Base-by-base conservation (phyloP, 2,329 filamentous ascomycete species). In the Leptoxyphium fumago region DNA sequence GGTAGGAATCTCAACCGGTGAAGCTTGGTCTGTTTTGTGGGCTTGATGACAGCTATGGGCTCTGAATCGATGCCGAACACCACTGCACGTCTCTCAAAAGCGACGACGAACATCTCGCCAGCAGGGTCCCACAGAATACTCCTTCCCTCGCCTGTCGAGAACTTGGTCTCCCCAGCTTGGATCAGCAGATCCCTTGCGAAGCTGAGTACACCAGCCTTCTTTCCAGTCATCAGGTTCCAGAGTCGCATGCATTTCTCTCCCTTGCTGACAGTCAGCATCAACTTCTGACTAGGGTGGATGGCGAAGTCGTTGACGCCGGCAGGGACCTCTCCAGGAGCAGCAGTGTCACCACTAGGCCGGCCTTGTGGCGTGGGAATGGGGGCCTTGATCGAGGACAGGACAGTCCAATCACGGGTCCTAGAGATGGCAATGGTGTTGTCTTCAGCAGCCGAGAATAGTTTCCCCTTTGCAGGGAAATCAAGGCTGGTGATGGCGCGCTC, bases 211-310 rank as follows among this genome's bases (percentile, higher is more conserved):
- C 88, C 86, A 1, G 88, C 88, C 67, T 94, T 95, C 68, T 89
- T 94, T 13, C 88, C 91, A 2, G 89, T 96, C 51, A 96, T 87
- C 50, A 98, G 63, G 58, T 98, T 96, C 91, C 91, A 98, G 51
- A 96, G 64, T 50, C 91, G 72, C 84, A 98, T 93, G 57, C 81
- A 86, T 51, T 78, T 80, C 67, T 98, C 91, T 51, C 87, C 87
- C 55, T 82, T 85, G 52, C 85, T 82, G 8, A 96, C 87, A 54
- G 78, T 93, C 47, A 98, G 78, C 84, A 96, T 94, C 42, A 98
- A 70, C 67, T 95, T 96, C 75, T 94, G 85, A 61, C 84, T 93
- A 0, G 91, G 89, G 61, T 98, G 91, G 21, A 98, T 82, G 2
- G 89, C 86, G 61, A 98, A 94, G 61, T 88, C 84, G 61, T 94